phyloP scores from a whole-genome alignment of 2,329 filamentous ascomycete species.

The Didymella pomorum region DNA sequence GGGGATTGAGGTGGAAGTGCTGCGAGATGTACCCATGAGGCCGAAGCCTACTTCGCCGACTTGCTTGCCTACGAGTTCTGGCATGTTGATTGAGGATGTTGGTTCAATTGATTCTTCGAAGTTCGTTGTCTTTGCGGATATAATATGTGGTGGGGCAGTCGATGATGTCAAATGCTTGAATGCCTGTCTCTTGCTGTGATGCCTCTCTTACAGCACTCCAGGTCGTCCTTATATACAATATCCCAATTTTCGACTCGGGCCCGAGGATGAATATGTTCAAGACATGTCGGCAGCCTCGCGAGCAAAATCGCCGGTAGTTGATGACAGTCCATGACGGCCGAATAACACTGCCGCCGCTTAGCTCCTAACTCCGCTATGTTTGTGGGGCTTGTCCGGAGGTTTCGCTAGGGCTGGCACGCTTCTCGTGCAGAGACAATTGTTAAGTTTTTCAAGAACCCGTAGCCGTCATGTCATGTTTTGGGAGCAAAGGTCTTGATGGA shows the following conservation, averaged over 20 bases:
- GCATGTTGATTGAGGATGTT: slow-evolving; percentile 32
- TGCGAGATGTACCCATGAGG: slow-evolving; percentile 53
- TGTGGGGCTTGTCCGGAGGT: neutral
- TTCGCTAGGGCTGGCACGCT: neutral
- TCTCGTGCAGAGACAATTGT: too few relatives aligned
- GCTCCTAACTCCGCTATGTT: neutral
- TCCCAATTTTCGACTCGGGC: neutral
- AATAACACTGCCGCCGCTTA: neutral
- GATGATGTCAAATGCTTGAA: neutral
- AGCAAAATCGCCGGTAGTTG: neutral
- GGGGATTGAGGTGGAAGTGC: neutral
- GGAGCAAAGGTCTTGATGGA: neutral
- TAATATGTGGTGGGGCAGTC: neutral
- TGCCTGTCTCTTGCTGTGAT: neutral
- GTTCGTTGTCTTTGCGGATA: neutral
- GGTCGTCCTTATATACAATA: neutral
- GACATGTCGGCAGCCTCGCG: neutral
- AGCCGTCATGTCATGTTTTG: neutral
- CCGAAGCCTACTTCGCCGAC: slow-evolving; percentile 57
- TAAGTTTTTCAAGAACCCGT: too few relatives aligned
- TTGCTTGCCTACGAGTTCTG: slow-evolving; percentile 47
- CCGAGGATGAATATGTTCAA: neutral
- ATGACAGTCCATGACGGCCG: neutral
- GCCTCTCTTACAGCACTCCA: neutral
- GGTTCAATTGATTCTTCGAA: neutral